phyloP scores from a whole-genome alignment of 768 basidiomycete species.

The Russula abietina region DNA sequence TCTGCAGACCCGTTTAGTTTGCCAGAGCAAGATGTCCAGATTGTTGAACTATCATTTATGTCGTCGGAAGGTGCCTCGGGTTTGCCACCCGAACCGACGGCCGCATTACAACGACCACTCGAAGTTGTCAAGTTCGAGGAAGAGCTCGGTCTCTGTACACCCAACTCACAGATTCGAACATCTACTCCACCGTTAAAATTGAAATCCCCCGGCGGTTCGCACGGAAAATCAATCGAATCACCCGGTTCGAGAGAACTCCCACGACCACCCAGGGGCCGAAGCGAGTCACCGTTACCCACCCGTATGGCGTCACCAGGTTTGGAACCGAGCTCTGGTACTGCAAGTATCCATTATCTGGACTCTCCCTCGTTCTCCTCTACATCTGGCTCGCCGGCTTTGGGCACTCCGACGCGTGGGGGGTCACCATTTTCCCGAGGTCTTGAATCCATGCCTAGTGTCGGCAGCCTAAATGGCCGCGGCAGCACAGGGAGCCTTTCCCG shows the following conservation, averaged over 20 bases:
- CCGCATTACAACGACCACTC: slow-evolving; percentile 36
- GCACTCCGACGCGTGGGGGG: slow-evolving; percentile 17
- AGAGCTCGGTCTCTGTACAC: slow-evolving; percentile 21
- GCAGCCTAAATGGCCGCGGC: slow-evolving; percentile 25
- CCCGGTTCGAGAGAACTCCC: slow-evolving; percentile 20
- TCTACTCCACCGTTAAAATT: slow-evolving; percentile 21
- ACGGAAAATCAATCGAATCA: slow-evolving; percentile 9
- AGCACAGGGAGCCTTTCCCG: slow-evolving; percentile 27
- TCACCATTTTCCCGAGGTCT: slow-evolving; percentile 18
- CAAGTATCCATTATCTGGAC: not conserved
- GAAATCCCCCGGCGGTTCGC: slow-evolving; percentile 5
- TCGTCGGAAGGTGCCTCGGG: slow-evolving; percentile 25
- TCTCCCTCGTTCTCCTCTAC: slow-evolving; percentile 15
- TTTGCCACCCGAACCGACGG: slow-evolving; percentile 21
- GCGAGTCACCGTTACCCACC: slow-evolving; percentile 18
- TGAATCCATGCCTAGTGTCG: slow-evolving; percentile 22
- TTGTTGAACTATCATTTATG: slow-evolving; percentile 28
- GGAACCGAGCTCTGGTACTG: not conserved
- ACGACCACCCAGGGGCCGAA: slow-evolving; percentile 13
- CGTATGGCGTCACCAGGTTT: not conserved
- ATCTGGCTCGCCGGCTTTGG: slow-evolving; percentile 21
- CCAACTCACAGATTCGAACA: slow-evolving; percentile 16
- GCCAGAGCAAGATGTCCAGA: slow-evolving; percentile 27
- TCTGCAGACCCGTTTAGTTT: slow-evolving; percentile 30
- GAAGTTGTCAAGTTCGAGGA: slow-evolving; percentile 32